These are phyloP conservation scores for Saturnispora mendoncae DNA, from an alignment of 805 yeast species.

Conservation along the genomic window DNA sequence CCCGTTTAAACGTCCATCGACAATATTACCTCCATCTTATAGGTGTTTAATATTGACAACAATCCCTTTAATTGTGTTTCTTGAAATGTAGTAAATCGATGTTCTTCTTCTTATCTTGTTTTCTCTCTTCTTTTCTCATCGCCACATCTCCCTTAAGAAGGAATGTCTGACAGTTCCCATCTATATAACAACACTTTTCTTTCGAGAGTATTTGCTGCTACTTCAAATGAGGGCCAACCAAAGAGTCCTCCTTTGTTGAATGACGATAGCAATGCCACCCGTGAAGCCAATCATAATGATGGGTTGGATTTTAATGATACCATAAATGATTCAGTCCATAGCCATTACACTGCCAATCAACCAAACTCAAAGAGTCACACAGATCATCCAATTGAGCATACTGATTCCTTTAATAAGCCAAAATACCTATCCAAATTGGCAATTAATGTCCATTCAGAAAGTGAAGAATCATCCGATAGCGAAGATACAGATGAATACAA, in stretches of 20 bases:
- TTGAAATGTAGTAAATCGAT: no score
- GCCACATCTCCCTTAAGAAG: no score
- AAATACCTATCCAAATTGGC: conserved; percentile 15
- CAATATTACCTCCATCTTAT: no score
- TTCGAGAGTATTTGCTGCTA: conserved; percentile 52
- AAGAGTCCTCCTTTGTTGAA: conserved; percentile 27
- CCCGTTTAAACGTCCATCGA: no score
- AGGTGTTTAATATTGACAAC: no score
- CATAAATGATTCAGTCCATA: not conserved
- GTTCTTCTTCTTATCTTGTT: no score
- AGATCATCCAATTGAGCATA: not conserved
- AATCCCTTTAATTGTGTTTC: no score
- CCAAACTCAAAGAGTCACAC: no score
- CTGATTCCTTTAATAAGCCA: not conserved
- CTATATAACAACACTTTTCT: conserved; percentile 43
- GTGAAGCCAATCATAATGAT: conserved; percentile 16
- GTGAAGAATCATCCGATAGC: conserved; percentile 13
- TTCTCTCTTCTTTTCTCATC: not conserved
- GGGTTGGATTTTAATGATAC: conserved; percentile 3
- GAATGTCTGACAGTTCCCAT: conserved; percentile 8
- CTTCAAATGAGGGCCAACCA: conserved; percentile 23
- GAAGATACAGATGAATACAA: not conserved
- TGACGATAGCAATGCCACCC: conserved; percentile 23
- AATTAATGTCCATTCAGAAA: conserved; percentile 23
- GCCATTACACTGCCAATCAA: not conserved